Base-by-base conservation (phyloP, 345 rosid species). In the Euphorbia tirucalli region DNA sequence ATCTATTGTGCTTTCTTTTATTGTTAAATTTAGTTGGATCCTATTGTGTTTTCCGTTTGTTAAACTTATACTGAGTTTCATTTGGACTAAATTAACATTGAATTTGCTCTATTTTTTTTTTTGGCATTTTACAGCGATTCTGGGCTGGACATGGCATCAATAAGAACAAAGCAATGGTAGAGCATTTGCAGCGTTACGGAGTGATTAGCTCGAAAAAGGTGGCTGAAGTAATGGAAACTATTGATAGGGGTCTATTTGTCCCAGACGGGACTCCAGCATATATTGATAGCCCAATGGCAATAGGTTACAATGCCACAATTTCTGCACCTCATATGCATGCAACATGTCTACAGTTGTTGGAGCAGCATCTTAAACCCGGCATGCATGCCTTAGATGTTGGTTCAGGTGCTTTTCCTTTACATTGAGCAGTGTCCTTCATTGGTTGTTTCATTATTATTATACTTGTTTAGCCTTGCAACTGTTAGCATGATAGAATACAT, bases 301-400 rank as follows among this genome's bases (percentile, higher is more conserved):
- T 96, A 57, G 99, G 99, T 71, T 93, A 89, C 79, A 96, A 96
- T 81, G 99, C 93, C 49, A 93, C 98, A 44, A 96, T 96, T 54
- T 96, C 98, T 63, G 99, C 99, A 19, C 99, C 99, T 41, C 97
- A 96, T 81, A 93, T 96, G 99, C 99, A 96, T 79, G 99, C 96
- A 8, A 91, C 85, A 18, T 93, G 99, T 85, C 90, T 96, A 69
- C 87, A 89, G 69, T 80, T 96, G 74, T 72, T 96, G 78, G 90
- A 91, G 89, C 78, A 84, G 57, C 80, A 91, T 82, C 85, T 96
- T 75, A 86, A 86, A 81, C 97, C 98, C 2, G 96, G 99, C 77
- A 89, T 91, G 98, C 91, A 65, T 3, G 97, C 89, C 50, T 86
- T 96, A 72, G 99, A 96, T 79, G 90, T 96, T 79, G 99, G 99